A percentile compares a stretch with the other conserved stretches of the same genome.
These are phyloP conservation scores for Crithidia mellificae DNA, from an alignment of 208 protist species.

Conservation along the genomic window DNA sequence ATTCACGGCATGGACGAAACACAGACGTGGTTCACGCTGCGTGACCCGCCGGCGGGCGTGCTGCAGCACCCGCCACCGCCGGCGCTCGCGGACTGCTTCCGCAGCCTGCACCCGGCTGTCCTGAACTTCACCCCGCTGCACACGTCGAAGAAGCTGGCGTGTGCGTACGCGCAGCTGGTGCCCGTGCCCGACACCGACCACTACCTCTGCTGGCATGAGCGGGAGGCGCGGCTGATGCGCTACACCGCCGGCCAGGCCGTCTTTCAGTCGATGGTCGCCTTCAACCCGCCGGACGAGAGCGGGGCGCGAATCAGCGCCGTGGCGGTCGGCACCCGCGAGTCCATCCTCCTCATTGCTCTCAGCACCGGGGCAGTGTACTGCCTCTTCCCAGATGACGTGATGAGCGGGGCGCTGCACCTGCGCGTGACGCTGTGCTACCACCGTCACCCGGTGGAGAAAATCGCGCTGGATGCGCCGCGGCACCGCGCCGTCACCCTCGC, in stretches of 20 bases:
- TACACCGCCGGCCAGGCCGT: slow-evolving; percentile 37
- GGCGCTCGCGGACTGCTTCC: slow-evolving; percentile 36
- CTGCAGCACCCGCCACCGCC: slow-evolving; percentile 40
- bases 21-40: slow-evolving; percentile 53
- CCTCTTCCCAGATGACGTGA: slow-evolving; percentile 49
- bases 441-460: slow-evolving; percentile 57
- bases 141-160: slow-evolving; percentile 32
- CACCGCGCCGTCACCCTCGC: slow-evolving; percentile 74
- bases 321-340: slow-evolving; percentile 60
- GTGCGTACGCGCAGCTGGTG: slow-evolving; percentile 43
- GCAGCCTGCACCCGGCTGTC: slow-evolving; percentile 35
- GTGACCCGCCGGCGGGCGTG: slow-evolving; percentile 37
- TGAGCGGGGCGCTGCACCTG: slow-evolving; percentile 35
- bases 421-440: slow-evolving; percentile 67
- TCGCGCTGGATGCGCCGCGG: slow-evolving; percentile 40
- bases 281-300: slow-evolving; percentile 46
- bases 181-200: slow-evolving; percentile 64
- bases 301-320: slow-evolving; percentile 60
- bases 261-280: slow-evolving; percentile 61
- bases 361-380: slow-evolving; percentile 73
- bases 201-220: slow-evolving; percentile 67
- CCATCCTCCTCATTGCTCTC: slow-evolving; percentile 58
- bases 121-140: slow-evolving; percentile 47
- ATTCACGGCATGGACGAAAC: slow-evolving; percentile 56
- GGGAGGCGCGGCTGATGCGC: slow-evolving; percentile 64